Base-by-base conservation (phyloP, 129 eudicot species). In the Gnaphalium uliginosum region DNA sequence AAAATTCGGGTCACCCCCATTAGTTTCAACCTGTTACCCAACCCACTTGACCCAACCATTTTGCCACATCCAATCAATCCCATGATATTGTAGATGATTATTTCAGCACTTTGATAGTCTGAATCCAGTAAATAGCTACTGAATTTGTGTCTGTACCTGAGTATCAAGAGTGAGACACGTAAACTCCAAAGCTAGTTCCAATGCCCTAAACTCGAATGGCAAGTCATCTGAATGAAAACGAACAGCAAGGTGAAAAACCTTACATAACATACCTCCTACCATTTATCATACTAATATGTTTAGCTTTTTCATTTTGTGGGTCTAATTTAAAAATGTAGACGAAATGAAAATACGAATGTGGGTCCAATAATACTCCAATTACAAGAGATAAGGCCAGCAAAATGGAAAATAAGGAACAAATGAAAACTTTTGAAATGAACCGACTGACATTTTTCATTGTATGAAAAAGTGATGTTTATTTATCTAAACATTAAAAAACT, bases 181-280 rank as follows among this genome's bases (percentile, higher is more conserved):
- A 77, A 90, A 82, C 74, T 94, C 99, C 96, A 94, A 79, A 71
- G 99, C 96, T 57, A 94, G 85, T 88, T 94, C 99, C 84, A 94
- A 72, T 43, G 99, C 96, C 72, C 84, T 87, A 86, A 94, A 94
- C 80, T 94, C 99, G 68, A 94, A 94, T 58, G 99, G 97, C 63
- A 94, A 88, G 76, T 86, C 87, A 83, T 94, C 99, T 94, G 87
- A 75, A 83, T 64, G 72, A 82, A 73, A 66, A 87, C 14, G 19
- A 78, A 59, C 77, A 73, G 71, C 73, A 48, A 32, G 24, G 41
- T 46, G 68, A 71, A 81, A 83, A 21, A 57, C 18, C 68, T n/a
- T 76, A 53, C 58, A 61, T 37, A 72, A 18, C 41, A 61, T 69
- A 59, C n/a, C 61, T 59, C 79, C 25, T 59, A 59, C 37, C 9